Base-by-base conservation (phyloP, 345 rosid genomes). In the Acer campestre region DNA sequence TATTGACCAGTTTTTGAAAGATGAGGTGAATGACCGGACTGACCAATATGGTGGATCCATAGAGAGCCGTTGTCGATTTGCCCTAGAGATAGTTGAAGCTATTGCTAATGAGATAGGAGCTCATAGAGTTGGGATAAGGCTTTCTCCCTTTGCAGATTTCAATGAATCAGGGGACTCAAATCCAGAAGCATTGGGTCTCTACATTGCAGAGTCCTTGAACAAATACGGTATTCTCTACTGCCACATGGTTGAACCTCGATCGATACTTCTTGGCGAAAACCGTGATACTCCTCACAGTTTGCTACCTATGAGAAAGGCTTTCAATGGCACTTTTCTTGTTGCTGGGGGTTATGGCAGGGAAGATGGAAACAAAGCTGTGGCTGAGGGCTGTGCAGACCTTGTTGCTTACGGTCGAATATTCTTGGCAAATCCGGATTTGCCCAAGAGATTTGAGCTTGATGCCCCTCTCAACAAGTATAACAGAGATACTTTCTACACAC, bases 361-460 rank as follows among this genome's bases (percentile, higher is more conserved):
- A 55, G 90, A 90, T 8, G 93, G 93, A 12, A 90, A 84, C 74
- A 61, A 67, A 20, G 91, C 90, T 0, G 84, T 91, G 55, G 86
- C 80, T 0, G 82, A 90, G 70, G 81, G 80, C 49, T 79, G 77
- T 1, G 83, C 89, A 0, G 96, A 93, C 77, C 89, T 93, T 2
- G 86, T 91, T 55, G 93, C 84, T 16, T 93, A 80, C n/a, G 96
- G 95, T 48, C 89, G 93, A 3, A 74, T 70, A 63, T 93, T 91
- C 78, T 64, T 93, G 59, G 93, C 95, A 0, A 91, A 93, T 77
- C 98, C 98, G 0, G 96, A 91, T 80, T 68, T 93, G 66, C 94
- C 96, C 0, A 85, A 77, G 80, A 86, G 98, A 81, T 93, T 89
- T 29, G 83, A 85, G 79, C 70, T 90, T 25, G 77, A 84, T 82